phyloP scores from a whole-genome alignment of 2,329 filamentous ascomycete species.

The Nigrospora sphaerica region DNA sequence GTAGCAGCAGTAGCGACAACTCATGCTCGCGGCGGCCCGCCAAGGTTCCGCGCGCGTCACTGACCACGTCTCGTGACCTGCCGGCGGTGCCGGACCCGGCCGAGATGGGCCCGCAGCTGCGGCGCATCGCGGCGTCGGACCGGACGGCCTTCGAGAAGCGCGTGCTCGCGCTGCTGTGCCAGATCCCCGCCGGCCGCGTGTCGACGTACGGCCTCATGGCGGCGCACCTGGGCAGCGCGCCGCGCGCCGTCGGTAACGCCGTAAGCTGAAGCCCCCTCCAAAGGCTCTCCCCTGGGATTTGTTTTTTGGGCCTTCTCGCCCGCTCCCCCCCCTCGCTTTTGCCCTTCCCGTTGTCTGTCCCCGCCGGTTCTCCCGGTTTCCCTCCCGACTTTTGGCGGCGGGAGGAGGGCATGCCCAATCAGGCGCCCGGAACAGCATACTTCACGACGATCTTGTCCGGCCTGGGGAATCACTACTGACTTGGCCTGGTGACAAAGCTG shows the following conservation, averaged over 20 bases:
- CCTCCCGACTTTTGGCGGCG: too few species aligned
- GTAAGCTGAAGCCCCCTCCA: too few species aligned
- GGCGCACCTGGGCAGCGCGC: conserved; percentile 30
- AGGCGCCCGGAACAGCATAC: too few species aligned
- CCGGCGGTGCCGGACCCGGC: conserved; percentile 4
- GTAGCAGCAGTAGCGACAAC: too few species aligned
- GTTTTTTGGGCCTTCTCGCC: too few species aligned
- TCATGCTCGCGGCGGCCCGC: neutral
- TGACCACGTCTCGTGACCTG: conserved; percentile 2
- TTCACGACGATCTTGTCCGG: too few species aligned
- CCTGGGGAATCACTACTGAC: too few species aligned
- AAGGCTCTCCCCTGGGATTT: too few species aligned
- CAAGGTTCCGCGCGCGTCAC: conserved; percentile 6
- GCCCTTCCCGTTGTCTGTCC: too few species aligned
- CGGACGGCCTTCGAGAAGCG: conserved; percentile 51
- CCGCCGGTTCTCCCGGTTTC: too few species aligned
- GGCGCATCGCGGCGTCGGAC: conserved; percentile 34
- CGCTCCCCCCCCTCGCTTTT: too few species aligned
- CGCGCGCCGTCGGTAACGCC: conserved; percentile 29
- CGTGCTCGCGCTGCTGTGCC: conserved; percentile 66
- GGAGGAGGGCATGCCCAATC: too few species aligned
- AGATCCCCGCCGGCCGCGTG: conserved; percentile 68
- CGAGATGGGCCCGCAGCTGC: conserved; percentile 31
- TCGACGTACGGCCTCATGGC: conserved; percentile 74
- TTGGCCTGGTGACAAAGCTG: conserved; percentile 31